Base-by-base conservation (phyloP, 2,329 filamentous ascomycete genomes). In the Colletotrichum sp. region DNA sequence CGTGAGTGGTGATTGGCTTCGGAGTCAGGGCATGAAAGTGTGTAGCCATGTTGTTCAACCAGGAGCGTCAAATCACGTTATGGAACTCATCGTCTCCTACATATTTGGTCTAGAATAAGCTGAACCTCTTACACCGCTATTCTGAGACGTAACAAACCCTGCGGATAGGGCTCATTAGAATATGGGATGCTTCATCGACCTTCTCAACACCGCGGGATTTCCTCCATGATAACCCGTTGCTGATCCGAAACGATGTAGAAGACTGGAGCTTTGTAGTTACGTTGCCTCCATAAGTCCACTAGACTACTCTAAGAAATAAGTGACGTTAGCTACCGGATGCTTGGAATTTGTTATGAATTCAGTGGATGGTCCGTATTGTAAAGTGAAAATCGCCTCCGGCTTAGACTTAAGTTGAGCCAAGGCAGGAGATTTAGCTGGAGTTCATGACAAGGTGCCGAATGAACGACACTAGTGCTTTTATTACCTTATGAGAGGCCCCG, bases 51-150 rank as follows among this genome's bases (percentile, higher is more conserved):
- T 21, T n/a, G 14, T n/a, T 48, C 10, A 4, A 48, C 10, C n/a
- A 48, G 5, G n/a, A 13, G n/a, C 43, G 43, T 9, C n/a, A 48
- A 48, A 48, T 48, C 9, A 12, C 1, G 43, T 48, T 48, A n/a
- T 48, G 6, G 9, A n/a, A 5, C 2, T 48, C 43, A 48, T 48
- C 10, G 14, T 48, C n/a, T 48, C n/a, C n/a, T 21, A 16, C 10
- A 13, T 13, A 12, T 48, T 21, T 4, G 2, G n/a, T 48, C 43
- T 48, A 9, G 9, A 48, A 48, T 7, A 48, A 48, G n/a, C 38
- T 4, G n/a, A n/a, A 6, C 9, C 10, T 48, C n/a, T 7, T 4
- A 7, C 10, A 6, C 6, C 10, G 5, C 4, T 4, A 7, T 0
- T 1, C 4, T 21, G 10, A 13, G 43, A 21, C n/a, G 10, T 7